Conservation (phyloP, 176 grass and related monocot species). For the Aegilops umbellulata region DNA sequence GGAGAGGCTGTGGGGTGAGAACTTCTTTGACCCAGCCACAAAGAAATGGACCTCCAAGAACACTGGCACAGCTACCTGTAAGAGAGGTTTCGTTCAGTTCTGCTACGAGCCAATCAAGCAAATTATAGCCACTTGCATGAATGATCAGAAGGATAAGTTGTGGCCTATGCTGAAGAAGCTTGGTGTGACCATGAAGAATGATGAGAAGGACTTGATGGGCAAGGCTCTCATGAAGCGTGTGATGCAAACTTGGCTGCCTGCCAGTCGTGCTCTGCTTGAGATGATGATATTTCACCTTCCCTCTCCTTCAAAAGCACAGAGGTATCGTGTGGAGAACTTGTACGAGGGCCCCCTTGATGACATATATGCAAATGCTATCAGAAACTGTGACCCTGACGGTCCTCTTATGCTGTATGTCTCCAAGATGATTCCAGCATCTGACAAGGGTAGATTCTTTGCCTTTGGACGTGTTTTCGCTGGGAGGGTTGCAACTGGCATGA, state of each 20-base stretch:
- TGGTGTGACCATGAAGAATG: conserved; percentile 63
- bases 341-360: conserved; percentile 83
- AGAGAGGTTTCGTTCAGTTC: conserved; percentile 86
- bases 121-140: conserved; percentile 79
- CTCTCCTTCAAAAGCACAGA: conserved; percentile 63
- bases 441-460: conserved; percentile 84
- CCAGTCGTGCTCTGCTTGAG: conserved; percentile 69
- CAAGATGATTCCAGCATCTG: conserved; percentile 93
- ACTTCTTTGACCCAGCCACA: conserved; percentile 74
- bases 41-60: conserved; percentile 82
- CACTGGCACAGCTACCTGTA: conserved; percentile 59
- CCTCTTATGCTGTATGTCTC: conserved; percentile 91
- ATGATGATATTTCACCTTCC: conserved; percentile 90
- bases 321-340: conserved; percentile 80
- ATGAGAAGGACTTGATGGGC: conserved; percentile 70
- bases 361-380: conserved; percentile 72
- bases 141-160: conserved; percentile 79
- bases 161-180: conserved; percentile 91
- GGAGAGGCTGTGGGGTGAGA: conserved; percentile 94
- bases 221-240: conserved; percentile 89
- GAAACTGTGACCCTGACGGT: conserved; percentile 84
- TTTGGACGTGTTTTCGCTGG: conserved; percentile 78
- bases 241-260: conserved; percentile 88
- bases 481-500: conserved; percentile 68
- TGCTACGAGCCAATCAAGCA: conserved; percentile 87